Base-by-base conservation (phyloP, 768 basidiomycete genomes). In the Podaxis sp. region DNA sequence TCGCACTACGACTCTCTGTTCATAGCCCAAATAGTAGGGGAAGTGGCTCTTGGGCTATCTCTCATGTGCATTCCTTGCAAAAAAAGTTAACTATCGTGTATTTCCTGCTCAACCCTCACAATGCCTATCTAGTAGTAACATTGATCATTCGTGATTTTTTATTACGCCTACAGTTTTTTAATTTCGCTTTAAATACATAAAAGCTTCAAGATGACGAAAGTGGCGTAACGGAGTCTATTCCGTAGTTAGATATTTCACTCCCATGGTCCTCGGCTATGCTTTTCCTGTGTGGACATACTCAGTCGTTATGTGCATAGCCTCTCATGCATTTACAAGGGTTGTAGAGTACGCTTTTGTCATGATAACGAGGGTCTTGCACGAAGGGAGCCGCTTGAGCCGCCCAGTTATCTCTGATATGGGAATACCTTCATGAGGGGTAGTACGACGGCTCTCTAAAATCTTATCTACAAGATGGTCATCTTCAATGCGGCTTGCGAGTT, bases 1-100 rank as follows among this genome's bases (percentile, higher is more conserved):
- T 72, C 66, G 67, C 69, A 30, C 68, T 68, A 54, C 71, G 69
- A 62, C 70, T 33, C 12, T 81, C 75, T 83, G 82, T 84, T 85
- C 84, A 85, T 84, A 84, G 83, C 78, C 80, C 77, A 80, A 78
- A 82, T 81, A 80, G 80, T 79, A 76, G 76, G 70, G 33, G 59
- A 69, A 78, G 75, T 81, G 73, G 81, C 78, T 77, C 28, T 72
- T 66, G 67, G 26, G 30, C 67, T 66, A 63, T 38, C 37, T 58
- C 59, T 30, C 38, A 30, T 26, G 36, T 40, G 52, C 52, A 60
- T 65, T 66, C 54, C 52, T 26, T 17, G 28, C 58, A 61, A 24
- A 30, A 26, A 40, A 8, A 46, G 8, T 36, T 44, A 38, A 22
- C 10, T 24, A 17, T 54, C 30, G 54, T 13, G 30, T 26, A 17